Evolutionary conservation across 2,329 filamentous ascomycete species (phyloP), one percentile per base, ranked within the genome.

Genomic region (Fusarium pseudonygamai): DNA sequence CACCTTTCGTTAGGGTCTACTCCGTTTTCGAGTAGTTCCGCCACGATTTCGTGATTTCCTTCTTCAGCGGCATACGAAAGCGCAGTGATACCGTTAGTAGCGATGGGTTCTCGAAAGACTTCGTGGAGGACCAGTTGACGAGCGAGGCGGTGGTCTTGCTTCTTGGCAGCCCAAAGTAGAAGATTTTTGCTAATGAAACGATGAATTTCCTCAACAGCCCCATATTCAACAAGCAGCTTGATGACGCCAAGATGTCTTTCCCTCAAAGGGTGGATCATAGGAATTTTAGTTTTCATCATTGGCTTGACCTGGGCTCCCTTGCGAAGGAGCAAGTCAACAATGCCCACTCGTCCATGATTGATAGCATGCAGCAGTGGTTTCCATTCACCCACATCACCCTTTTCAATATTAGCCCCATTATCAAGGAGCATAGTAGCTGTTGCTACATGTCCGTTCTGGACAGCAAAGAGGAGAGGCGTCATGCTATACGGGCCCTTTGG

Each of bases 401-500:
- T 5, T 26, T 43, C n/a, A 26, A 43, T 43, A 13, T 26, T 1
- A 18, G 42, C 42, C n/a, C 42, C 42, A 18, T 43, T 43, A 0
- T 13, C 0, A 18, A 43, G 42, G 8, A 43, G 42, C 10, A 43
- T 2, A 43, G 4, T 26, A 43, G 42, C 24, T 18, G n/a, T 43
- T 12, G 15, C 15, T 13, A 26, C 1, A 43, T 43, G 42, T 18
- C 42, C 42, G 15, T 43, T 43, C 4, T 0, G 12, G 42, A 1
- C 15, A 26, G 9, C 0, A 18, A 5, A 26, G 0, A 1, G 0
- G 10, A 43, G 4, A 43, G 42, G 42, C 0, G n/a, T 26, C 42
- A 1, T 1, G 24, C 2, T 0, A 26, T 0, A 8, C 0, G 0
- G 0, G 24, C 8, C 42, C 3, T 8, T 0, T 43, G 2, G 6